A percentile compares a stretch with the other conserved stretches of the same genome.
These are phyloP conservation scores for Xylariales sp. DNA, from an alignment of 2,329 filamentous ascomycete species.

Conservation along the genomic window DNA sequence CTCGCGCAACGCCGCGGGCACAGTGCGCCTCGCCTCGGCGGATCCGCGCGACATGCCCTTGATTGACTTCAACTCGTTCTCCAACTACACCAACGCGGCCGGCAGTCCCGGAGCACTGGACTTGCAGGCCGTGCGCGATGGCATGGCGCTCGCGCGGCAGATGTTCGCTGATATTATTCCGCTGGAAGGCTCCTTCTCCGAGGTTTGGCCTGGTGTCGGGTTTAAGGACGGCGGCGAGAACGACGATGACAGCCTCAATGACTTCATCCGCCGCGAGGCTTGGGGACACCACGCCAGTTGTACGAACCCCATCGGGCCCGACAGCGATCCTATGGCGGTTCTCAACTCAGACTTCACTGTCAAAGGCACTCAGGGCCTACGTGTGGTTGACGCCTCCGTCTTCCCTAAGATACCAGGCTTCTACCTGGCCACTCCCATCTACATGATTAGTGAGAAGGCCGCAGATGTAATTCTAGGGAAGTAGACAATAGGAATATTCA, in stretches of 20 bases:
- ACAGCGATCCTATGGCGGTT: slow-evolving; percentile 46
- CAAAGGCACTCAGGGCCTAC: slow-evolving; percentile 41
- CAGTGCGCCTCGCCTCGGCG: slow-evolving; percentile 54
- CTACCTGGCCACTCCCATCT: slow-evolving; percentile 39
- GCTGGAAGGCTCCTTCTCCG: slow-evolving; percentile 1
- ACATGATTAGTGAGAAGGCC: slow-evolving; percentile 55
- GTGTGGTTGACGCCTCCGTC: slow-evolving; percentile 51
- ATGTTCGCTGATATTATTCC: slow-evolving; percentile 4
- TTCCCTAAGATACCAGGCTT: slow-evolving; percentile 42
- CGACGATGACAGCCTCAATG: slow-evolving; percentile 23
- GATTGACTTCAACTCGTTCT: slow-evolving; percentile 59
- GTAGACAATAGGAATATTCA: background rate
- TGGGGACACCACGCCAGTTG: slow-evolving; percentile 54
- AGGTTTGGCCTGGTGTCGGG: slow-evolving; percentile 1
- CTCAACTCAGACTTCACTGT: slow-evolving; percentile 50
- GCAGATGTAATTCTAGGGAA: slow-evolving; percentile 4
- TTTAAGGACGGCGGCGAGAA: too few species aligned
- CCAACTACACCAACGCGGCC: slow-evolving; percentile 54
- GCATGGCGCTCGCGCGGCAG: slow-evolving; percentile 3
- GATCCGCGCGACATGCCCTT: slow-evolving; percentile 60
- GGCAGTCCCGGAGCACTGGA: slow-evolving; percentile 27
- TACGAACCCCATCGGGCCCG: slow-evolving; percentile 48
- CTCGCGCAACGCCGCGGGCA: slow-evolving; percentile 54
- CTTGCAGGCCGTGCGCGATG: slow-evolving; percentile 32
- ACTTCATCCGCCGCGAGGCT: slow-evolving; percentile 31